These are phyloP conservation scores for Fraxinus xanthoxyloides DNA, from an alignment of 305 asterid genomes.

Conservation along the genomic window DNA sequence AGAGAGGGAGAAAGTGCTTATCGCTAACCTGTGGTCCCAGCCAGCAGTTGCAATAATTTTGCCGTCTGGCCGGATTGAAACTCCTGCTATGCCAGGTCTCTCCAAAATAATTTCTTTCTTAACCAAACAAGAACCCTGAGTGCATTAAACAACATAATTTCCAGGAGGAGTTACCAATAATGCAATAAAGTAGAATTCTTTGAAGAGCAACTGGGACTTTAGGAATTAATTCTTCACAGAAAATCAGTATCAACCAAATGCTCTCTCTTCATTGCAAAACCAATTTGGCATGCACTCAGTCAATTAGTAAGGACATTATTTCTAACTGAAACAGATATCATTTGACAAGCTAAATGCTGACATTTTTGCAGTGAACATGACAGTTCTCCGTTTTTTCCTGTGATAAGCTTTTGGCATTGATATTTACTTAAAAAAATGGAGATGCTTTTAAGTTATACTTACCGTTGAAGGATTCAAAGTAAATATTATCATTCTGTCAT, in stretches of 20 bases:
- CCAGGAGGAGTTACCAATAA: neutral
- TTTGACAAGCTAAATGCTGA: neutral
- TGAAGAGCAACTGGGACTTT: neutral
- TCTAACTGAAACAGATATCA: neutral
- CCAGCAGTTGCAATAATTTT: slow-evolving; percentile 81
- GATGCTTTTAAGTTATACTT: neutral
- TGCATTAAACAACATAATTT: neutral
- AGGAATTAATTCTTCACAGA: neutral
- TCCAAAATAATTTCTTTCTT: slow-evolving; percentile 72
- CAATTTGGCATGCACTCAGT: neutral
- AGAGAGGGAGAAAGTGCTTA: neutral
- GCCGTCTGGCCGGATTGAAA: slow-evolving; percentile 65
- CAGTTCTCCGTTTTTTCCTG: neutral
- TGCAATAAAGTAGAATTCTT: neutral
- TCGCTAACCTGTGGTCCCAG: slow-evolving; percentile 70
- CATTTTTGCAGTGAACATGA: neutral
- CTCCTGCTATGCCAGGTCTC: slow-evolving; percentile 68
- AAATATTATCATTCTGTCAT: slow-evolving; percentile 64
- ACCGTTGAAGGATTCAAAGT: slow-evolving; percentile 53
- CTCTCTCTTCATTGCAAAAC: neutral
- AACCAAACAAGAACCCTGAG: slow-evolving; percentile 60
- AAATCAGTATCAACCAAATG: neutral
- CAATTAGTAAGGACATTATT: neutral
- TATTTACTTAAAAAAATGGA: neutral
- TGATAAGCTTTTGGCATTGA: neutral